Conservation (phyloP, 805 yeast species). For the Sungouiella thailandica region DNA sequence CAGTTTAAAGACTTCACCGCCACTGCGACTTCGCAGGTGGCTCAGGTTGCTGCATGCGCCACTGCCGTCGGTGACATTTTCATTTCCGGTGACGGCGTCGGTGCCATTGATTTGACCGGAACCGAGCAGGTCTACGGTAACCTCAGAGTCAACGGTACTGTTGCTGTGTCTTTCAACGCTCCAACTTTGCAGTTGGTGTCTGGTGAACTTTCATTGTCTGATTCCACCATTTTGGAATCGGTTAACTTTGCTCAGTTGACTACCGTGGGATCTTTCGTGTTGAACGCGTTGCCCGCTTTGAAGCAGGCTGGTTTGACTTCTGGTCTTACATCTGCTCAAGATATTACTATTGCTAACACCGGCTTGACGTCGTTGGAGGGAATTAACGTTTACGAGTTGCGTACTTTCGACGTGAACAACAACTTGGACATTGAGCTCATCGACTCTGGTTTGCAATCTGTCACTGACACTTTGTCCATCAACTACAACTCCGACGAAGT, state of each 20-base stretch:
- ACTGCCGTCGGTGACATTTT: slow-evolving; percentile 76
- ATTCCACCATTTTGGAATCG: slow-evolving; percentile 60
- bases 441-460: slow-evolving; percentile 67
- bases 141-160: slow-evolving; percentile 59
- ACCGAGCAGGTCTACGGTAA: slow-evolving; percentile 76
- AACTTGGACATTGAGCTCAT: slow-evolving; percentile 71
- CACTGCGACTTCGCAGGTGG: slow-evolving; percentile 76
- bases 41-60: slow-evolving; percentile 64
- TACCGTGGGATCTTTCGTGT: slow-evolving; percentile 75
- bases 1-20: slow-evolving; percentile 64
- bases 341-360: slow-evolving; percentile 70
- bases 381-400: slow-evolving; percentile 44
- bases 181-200: slow-evolving; percentile 72
- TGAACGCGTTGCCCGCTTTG: slow-evolving; percentile 85
- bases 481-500: slow-evolving; percentile 82
- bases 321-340: slow-evolving; percentile 70
- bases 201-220: slow-evolving; percentile 58
- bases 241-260: slow-evolving; percentile 74
- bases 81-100: slow-evolving; percentile 57
- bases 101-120: slow-evolving; percentile 64
- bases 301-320: slow-evolving; percentile 56
- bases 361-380: slow-evolving; percentile 65
- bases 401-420: slow-evolving; percentile 80
- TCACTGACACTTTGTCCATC: slow-evolving; percentile 69
- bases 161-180: slow-evolving; percentile 64